Conservation (phyloP, 345 rosid genomes). For the Populus ilicifolia region DNA sequence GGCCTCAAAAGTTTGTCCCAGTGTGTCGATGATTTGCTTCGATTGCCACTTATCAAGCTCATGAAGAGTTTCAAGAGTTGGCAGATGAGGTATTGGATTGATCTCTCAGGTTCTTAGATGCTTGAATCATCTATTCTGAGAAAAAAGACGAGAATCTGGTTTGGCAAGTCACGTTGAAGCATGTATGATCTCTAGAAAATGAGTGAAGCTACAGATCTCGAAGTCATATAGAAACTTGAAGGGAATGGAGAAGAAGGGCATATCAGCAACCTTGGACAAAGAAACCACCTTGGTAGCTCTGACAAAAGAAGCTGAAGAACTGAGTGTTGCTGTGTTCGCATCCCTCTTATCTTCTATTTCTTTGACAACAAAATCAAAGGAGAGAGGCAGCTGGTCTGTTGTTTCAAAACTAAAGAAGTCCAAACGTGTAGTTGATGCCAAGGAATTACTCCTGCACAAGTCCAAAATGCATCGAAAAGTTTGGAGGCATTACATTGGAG, state of each 20-base stretch:
- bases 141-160: not conserved
- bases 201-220: not conserved
- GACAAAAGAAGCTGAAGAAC: slow-evolving; percentile 18
- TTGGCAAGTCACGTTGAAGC: not conserved
- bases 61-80: not conserved
- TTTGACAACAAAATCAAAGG: slow-evolving; percentile 8
- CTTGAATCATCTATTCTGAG: not conserved
- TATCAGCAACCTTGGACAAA: not conserved
- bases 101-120: not conserved
- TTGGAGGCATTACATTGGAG: not conserved
- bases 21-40: not conserved
- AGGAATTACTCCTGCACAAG: not conserved
- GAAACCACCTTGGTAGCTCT: not conserved
- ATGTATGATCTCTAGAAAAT: not conserved
- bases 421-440: not conserved
- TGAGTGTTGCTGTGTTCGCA: slow-evolving; percentile 3
- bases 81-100: not conserved
- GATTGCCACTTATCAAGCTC: not conserved
- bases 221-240: not conserved
- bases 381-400: slow-evolving; percentile 6
- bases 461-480: not conserved
- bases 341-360: slow-evolving; percentile 4
- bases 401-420: slow-evolving; percentile 14
- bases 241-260: not conserved
- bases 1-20: slow-evolving; percentile 1